Conservation (phyloP, 345 rosid genomes). For the Rubroshorea leprosula region DNA sequence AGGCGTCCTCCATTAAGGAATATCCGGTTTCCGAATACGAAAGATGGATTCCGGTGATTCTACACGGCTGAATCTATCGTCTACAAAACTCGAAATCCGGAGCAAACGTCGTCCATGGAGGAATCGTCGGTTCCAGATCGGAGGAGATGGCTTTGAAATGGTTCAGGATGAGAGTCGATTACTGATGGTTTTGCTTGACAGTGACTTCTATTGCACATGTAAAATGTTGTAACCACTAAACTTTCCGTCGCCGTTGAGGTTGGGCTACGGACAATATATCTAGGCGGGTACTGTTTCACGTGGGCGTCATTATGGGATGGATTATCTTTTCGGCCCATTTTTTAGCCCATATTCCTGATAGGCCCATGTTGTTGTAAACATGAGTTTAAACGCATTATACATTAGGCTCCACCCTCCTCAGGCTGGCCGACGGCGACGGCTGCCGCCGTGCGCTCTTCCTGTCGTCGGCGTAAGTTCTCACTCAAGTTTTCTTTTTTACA, state of each 20-base stretch:
- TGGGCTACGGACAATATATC: no score
- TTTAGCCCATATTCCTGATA: no score
- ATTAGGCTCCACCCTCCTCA: no score
- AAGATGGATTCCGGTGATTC: not conserved
- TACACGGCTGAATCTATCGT: not conserved
- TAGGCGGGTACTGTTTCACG: no score
- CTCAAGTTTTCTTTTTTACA: no score
- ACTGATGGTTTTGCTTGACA: not conserved
- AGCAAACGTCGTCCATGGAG: not conserved
- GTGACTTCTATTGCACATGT: not conserved
- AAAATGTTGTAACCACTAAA: not conserved
- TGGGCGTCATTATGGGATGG: no score
- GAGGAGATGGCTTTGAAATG: not conserved
- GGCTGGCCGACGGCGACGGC: no score
- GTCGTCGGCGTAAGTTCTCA: no score
- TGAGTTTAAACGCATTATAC: not conserved
- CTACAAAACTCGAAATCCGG: not conserved
- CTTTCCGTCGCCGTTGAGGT: not conserved
- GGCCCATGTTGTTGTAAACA: no score
- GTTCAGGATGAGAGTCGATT: no score
- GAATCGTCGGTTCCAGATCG: not conserved
- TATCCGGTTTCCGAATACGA: not conserved
- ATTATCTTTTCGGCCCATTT: not conserved
- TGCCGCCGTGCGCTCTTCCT: no score
- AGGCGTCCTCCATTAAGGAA: slow-evolving; percentile 78